A percentile compares a stretch with the other conserved stretches of the same genome.
Conservation (phyloP, 495 filamentous ascomycete genomes). For the Aspergillus bertholletiae region DNA sequence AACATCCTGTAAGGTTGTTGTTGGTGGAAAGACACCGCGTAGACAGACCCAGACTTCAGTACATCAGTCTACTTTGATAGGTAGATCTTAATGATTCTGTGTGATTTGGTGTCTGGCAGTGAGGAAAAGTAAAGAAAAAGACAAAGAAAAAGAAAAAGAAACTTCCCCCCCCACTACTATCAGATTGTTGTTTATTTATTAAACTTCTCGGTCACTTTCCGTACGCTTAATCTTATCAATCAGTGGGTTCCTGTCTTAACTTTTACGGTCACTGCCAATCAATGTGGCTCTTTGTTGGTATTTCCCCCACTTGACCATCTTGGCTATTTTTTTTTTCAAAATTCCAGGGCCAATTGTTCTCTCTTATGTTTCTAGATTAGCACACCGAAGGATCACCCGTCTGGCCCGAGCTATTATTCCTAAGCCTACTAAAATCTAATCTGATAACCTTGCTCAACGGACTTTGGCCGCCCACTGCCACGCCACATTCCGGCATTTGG, state of each 20-base stretch:
- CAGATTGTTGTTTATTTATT: not conserved
- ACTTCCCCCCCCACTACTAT: too few species aligned
- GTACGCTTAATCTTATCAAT: not conserved
- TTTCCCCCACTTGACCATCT: not conserved
- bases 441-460: not conserved
- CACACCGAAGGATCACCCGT: not conserved
- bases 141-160: too few species aligned
- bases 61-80: too few species aligned
- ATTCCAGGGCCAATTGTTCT: not conserved
- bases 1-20: too few species aligned
- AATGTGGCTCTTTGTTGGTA: too few species aligned
- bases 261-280: not conserved
- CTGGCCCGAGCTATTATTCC: not conserved
- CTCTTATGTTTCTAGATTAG: not conserved
- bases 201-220: not conserved
- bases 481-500: not conserved
- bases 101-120: too few species aligned
- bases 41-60: too few species aligned
- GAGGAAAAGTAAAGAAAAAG: too few species aligned
- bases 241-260: not conserved
- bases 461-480: not conserved
- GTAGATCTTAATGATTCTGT: too few species aligned
- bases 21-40: too few species aligned
- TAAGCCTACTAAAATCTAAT: not conserved
- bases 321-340: not conserved